phyloP scores from a whole-genome alignment of 345 rosid genomes.

The Balakata baccata region DNA sequence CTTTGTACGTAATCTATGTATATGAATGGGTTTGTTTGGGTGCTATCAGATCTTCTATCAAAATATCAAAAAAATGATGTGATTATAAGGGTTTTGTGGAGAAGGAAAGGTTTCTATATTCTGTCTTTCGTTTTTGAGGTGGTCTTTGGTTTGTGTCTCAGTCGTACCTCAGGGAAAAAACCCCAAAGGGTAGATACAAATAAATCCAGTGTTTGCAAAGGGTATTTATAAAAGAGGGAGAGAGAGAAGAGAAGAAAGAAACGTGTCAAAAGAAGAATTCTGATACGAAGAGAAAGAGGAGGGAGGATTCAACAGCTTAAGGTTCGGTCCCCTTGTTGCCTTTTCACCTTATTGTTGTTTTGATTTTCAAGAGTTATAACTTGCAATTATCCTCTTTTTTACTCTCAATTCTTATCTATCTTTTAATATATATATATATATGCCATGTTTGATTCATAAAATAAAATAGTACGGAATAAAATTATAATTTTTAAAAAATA shows the following conservation, averaged over 20 bases:
- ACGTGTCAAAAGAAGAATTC: conserved; percentile 30
- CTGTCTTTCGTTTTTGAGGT: background rate
- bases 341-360: too few species aligned
- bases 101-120: background rate
- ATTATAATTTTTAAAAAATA: too few species aligned
- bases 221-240: conserved; percentile 25
- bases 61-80: background rate
- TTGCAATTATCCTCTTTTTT: too few species aligned
- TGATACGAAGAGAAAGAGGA: background rate
- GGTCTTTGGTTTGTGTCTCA: background rate
- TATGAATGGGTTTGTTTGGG: background rate
- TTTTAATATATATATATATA: too few species aligned
- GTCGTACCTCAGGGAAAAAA: background rate
- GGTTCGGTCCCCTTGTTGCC: too few species aligned
- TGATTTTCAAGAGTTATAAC: too few species aligned
- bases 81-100: background rate
- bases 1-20: background rate
- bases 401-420: too few species aligned
- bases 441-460: too few species aligned
- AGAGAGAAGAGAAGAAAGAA: conserved; percentile 12
- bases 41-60: conserved; percentile 12
- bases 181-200: conserved; percentile 25
- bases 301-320: too few species aligned
- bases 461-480: too few species aligned
- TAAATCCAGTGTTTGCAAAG: background rate